phyloP scores from a whole-genome alignment of 225 moss, liverwort and hornwort genomes.

The Marchantia polymorpha region DNA sequence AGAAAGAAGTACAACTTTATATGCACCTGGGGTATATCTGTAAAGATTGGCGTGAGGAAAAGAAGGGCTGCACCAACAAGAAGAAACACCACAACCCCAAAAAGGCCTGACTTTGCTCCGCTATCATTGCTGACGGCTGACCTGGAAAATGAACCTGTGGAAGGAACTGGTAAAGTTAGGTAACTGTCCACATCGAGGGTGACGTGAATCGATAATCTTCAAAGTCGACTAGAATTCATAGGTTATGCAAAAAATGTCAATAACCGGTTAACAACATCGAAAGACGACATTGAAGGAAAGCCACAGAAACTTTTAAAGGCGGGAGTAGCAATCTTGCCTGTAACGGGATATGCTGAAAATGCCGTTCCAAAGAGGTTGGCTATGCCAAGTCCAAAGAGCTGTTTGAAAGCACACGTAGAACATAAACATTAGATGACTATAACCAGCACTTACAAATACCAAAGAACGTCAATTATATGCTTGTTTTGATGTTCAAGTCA shows the following conservation, averaged over 20 bases:
- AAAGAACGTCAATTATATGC: no score
- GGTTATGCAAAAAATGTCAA: neutral
- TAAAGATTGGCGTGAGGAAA: slow-evolving; percentile 80
- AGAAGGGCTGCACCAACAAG: slow-evolving; percentile 60
- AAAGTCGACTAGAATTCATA: no score
- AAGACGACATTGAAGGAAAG: neutral
- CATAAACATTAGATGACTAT: neutral
- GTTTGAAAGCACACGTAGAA: slow-evolving; percentile 27
- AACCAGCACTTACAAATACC: no score
- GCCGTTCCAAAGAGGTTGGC: slow-evolving; percentile 80
- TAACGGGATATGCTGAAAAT: slow-evolving; percentile 76
- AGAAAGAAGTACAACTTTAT: neutral
- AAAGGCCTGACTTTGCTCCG: slow-evolving; percentile 74
- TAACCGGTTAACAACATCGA: neutral
- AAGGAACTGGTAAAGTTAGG: neutral
- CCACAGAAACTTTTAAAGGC: neutral
- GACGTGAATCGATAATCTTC: no score
- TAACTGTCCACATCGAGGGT: no score
- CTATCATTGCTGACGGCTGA: slow-evolving; percentile 96
- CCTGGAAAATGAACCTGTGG: slow-evolving; percentile 93
- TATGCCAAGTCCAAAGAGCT: slow-evolving; percentile 90
- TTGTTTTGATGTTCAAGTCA: no score
- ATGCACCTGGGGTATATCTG: slow-evolving; percentile 73
- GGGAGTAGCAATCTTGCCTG: slow-evolving; percentile 36
- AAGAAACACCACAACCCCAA: slow-evolving; percentile 63